These are phyloP conservation scores for Ceratonia siliqua DNA, from an alignment of 306 rosid species.

Conservation along the genomic window DNA sequence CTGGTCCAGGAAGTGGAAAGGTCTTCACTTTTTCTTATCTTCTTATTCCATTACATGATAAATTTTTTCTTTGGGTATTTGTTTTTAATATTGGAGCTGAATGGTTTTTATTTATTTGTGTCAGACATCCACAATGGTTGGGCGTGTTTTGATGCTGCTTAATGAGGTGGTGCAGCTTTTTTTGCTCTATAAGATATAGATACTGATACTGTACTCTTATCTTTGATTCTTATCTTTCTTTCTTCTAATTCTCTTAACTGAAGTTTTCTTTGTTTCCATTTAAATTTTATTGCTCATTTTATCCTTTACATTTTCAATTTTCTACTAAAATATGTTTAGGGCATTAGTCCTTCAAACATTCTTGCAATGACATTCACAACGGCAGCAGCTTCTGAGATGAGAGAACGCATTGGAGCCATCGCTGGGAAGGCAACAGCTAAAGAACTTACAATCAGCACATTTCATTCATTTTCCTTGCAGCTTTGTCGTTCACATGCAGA, in stretches of 20 bases:
- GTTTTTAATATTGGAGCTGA: conserved; percentile 37
- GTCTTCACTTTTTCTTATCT: conserved; percentile 37
- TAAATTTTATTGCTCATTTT: conserved; percentile 19
- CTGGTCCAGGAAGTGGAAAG: conserved; percentile 99
- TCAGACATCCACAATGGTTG: conserved; percentile 98
- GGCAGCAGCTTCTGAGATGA: conserved; percentile 97
- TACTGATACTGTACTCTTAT: not conserved
- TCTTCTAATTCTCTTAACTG: conserved; percentile 4
- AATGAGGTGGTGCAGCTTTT: conserved; percentile 61
- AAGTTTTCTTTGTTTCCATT: not conserved
- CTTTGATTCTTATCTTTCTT: conserved; percentile 20
- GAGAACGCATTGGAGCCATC: conserved; percentile 83
- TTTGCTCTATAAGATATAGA: conserved; percentile 19
- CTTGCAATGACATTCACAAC: conserved; percentile 97
- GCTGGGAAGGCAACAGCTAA: conserved; percentile 78
- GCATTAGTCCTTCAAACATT: conserved; percentile 68
- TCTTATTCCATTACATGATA: not conserved
- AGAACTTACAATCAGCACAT: conserved; percentile 89
- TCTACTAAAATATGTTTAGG: conserved; percentile 47
- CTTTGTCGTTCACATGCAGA: conserved; percentile 92
- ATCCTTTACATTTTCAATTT: conserved; percentile 28
- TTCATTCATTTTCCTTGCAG: conserved; percentile 96
- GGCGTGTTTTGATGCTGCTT: conserved; percentile 85
- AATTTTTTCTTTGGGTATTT: conserved; percentile 6
- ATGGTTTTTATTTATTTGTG: conserved; percentile 28